Base-by-base conservation (phyloP, 2,329 filamentous ascomycete genomes). In the Paecilomyces formosus region DNA sequence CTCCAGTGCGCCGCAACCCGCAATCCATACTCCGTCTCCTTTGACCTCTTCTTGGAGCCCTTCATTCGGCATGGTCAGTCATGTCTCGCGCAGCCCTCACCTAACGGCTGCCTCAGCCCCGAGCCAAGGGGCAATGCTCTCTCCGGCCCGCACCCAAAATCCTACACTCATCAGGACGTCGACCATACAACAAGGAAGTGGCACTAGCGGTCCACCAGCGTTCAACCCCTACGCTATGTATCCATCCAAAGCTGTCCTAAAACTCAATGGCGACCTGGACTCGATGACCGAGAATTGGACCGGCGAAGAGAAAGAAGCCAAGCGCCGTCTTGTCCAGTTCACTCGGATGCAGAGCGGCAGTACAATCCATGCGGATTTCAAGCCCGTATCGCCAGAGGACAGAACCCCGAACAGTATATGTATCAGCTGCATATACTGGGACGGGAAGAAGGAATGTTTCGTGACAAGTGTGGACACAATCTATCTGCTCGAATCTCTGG, bases 381-480 rank as follows among this genome's bases (percentile, higher is more conserved):
- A 87, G 55, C 81, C 92, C 0, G 87, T 97, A 53, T 82, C 89
- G 15, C 85, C 86, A 13, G 89, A 91, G 67, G 89, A 96, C 62
- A 85, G 92, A 22, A 85, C 88, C 1, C 85, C 87, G 2, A 89
- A 93, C 76, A 92, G 88, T 75, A 93, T 95, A 61, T 96, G 92
- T 76, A 90, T 99, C 71, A 97, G 92, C 75, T 99, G 94, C 79
- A 99, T 99, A 69, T 92, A 87, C 81, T 99, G 94, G 94, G 88
- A 88, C 59, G 92, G 96, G 75, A 95, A 92, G 76, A 80, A 86
- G 54, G 90, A 96, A 68, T 96, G 88, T 74, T 97, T 87, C 72
- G 92, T 97, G 57, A 97, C 94, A 2, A 97, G 92, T 56, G 94
- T 99, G 18, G 94, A 99, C 74, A 97, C 93, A 1, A 97, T 99